phyloP scores from a whole-genome alignment of 2,329 filamentous ascomycete genomes.

The Cordyceps farinosa region DNA sequence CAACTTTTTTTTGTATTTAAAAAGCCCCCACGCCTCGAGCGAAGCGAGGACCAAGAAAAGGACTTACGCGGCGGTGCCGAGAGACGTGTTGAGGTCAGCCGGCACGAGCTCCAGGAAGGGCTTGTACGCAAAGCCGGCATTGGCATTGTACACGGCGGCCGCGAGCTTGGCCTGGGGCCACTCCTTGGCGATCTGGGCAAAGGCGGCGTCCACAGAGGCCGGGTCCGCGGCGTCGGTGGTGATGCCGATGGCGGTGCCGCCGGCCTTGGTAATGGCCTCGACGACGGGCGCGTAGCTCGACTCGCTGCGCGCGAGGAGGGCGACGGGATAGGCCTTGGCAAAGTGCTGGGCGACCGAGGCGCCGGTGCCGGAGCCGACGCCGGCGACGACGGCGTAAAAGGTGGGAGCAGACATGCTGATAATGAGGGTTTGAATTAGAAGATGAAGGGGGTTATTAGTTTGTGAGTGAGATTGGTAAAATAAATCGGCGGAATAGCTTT shows the following conservation, averaged over 20 bases:
- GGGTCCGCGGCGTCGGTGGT: slow-evolving; percentile 47
- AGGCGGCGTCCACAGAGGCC: slow-evolving; percentile 50
- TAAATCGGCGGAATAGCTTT: too few relatives aligned
- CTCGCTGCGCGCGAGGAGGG: slow-evolving; percentile 67
- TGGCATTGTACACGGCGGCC: slow-evolving; percentile 70
- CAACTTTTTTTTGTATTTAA: background rate
- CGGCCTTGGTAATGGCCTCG: slow-evolving; percentile 61
- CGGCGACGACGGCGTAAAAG: slow-evolving; percentile 66
- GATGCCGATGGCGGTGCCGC: slow-evolving; percentile 69
- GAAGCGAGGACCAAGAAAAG: background rate
- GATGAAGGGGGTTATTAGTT: too few relatives aligned
- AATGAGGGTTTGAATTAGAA: too few relatives aligned
- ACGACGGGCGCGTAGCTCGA: slow-evolving; percentile 65
- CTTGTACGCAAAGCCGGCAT: slow-evolving; percentile 47
- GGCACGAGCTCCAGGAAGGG: slow-evolving; percentile 55
- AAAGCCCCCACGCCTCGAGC: background rate
- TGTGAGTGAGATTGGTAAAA: too few relatives aligned
- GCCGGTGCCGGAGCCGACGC: slow-evolving; percentile 67
- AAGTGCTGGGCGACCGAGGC: slow-evolving; percentile 52
- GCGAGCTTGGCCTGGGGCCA: slow-evolving; percentile 53
- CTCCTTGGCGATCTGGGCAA: slow-evolving; percentile 59
- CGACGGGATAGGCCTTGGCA: slow-evolving; percentile 65
- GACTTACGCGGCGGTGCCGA: slow-evolving; percentile 49
- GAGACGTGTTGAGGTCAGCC: slow-evolving; percentile 47
- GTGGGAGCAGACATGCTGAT: slow-evolving; percentile 32